Conservation (phyloP, 225 moss, liverwort and hornwort genomes). For the Pseudisothecium myosuroides region DNA sequence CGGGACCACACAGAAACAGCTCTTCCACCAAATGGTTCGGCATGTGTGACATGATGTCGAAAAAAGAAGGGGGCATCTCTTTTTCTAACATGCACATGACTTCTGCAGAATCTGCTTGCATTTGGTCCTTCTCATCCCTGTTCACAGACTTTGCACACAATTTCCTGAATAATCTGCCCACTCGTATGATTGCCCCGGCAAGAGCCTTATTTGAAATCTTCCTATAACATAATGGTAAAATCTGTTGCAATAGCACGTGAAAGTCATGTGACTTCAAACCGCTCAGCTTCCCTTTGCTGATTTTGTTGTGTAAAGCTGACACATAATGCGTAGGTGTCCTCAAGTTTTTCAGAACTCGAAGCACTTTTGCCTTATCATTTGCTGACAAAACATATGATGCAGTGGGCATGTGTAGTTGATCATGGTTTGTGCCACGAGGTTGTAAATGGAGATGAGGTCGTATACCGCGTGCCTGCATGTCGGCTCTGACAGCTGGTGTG, state of each 20-base stretch:
- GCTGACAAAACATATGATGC: rapidly evolving
- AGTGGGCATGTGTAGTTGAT: no score
- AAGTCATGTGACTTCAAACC: neutral
- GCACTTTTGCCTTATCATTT: no score
- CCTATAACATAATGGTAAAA: neutral
- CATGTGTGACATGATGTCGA: neutral
- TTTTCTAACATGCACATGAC: neutral
- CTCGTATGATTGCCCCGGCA: neutral
- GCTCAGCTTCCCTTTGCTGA: neutral
- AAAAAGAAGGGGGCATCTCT: neutral
- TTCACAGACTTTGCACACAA: neutral
- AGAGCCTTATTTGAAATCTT: neutral
- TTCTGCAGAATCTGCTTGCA: neutral
- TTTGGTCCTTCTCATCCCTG: neutral
- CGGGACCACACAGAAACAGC: neutral
- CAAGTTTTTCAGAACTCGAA: rapidly evolving
- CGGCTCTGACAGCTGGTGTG: rapidly evolving
- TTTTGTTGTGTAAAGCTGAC: neutral
- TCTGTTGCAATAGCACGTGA: neutral
- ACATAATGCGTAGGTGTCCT: no score
- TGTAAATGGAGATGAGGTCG: no score
- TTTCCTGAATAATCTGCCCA: neutral
- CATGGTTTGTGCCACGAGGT: rapidly evolving
- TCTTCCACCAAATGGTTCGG: neutral
- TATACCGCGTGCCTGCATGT: no score